Percentiles rank a stretch among this genome's conserved stretches.
Conservation (phyloP, 179 eudicot genomes). For the Silene coronaria region DNA sequence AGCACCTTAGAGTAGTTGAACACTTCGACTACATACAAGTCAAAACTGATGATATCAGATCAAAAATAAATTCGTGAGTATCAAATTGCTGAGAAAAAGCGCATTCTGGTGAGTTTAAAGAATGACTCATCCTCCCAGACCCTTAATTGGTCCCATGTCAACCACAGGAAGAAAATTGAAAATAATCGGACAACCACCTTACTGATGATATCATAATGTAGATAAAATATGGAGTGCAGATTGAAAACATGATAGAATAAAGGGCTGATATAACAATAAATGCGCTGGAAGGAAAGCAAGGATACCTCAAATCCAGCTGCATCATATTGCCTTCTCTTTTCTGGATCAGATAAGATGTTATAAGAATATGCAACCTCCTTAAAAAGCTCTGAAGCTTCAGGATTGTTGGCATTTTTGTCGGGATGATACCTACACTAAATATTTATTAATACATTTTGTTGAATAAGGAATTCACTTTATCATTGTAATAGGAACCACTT, state of each 20-base stretch:
- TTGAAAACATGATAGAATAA: background rate
- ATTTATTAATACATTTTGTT: conserved; percentile 17
- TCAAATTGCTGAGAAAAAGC: too few species aligned
- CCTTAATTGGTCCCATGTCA: too few species aligned
- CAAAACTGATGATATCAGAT: too few species aligned
- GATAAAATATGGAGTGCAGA: background rate
- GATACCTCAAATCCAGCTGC: conserved; percentile 86
- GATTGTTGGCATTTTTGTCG: conserved; percentile 90
- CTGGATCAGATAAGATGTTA: conserved; percentile 78
- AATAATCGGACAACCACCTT: too few species aligned
- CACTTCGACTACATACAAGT: too few species aligned
- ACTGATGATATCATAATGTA: background rate
- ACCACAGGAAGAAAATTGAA: too few species aligned
- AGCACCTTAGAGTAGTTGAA: too few species aligned
- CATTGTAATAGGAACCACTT: background rate
- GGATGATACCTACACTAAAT: conserved; percentile 79
- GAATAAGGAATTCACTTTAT: background rate
- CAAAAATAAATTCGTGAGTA: too few species aligned
- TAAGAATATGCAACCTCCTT: conserved; percentile 98
- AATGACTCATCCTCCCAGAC: too few species aligned
- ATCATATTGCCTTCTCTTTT: conserved; percentile 92
- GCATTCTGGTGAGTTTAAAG: too few species aligned
- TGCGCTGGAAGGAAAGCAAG: conserved; percentile 8
- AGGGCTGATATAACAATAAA: background rate
- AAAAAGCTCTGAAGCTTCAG: conserved; percentile 91